Evolutionary conservation across 1,284 basidiomycete species (phyloP).

Genomic region (Stygiomarasmius scandens): DNA sequence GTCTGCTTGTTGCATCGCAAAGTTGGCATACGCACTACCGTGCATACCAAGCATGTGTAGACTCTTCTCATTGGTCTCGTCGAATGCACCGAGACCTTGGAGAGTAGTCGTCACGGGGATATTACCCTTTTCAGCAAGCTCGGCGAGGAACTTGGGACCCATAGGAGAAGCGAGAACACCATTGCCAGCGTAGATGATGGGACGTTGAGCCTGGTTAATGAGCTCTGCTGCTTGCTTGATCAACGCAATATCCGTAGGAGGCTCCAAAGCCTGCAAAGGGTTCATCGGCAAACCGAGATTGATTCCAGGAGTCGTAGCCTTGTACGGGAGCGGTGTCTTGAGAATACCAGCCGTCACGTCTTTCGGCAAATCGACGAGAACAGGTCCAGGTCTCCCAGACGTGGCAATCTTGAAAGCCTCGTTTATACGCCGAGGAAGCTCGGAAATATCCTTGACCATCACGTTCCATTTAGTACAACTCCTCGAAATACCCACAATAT

Average conservation of each 20-base stretch:
- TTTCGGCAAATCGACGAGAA: slow-evolving; percentile 97
- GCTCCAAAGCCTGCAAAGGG: slow-evolving; percentile 60
- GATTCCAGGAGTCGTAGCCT: slow-evolving; percentile 84
- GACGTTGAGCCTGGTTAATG: slow-evolving; percentile 91
- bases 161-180: slow-evolving; percentile 85
- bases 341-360: slow-evolving; percentile 95
- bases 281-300: slow-evolving; percentile 80
- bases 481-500: slow-evolving; percentile 94
- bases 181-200: slow-evolving; percentile 93
- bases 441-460: slow-evolving; percentile 97
- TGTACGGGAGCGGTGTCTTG: slow-evolving; percentile 84
- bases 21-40: slow-evolving; percentile 95
- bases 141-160: slow-evolving; percentile 83
- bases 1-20: slow-evolving; percentile 97
- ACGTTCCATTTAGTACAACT: slow-evolving; percentile 99
- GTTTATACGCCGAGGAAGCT: slow-evolving; percentile 94
- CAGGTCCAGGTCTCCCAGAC: slow-evolving; percentile 94
- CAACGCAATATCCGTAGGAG: slow-evolving; percentile 65
- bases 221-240: slow-evolving; percentile 86
- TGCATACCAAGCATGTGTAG: slow-evolving; percentile 99
- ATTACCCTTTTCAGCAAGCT: slow-evolving; percentile 84
- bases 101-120: slow-evolving; percentile 98
- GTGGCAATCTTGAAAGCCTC: slow-evolving; percentile 99
- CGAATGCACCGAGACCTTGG: slow-evolving; percentile 94
- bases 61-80: slow-evolving; percentile 86